Percentiles rank a stretch among this genome's conserved stretches.
phyloP scores from a whole-genome alignment of 306 rosid genomes.

The Acacia confusa region DNA sequence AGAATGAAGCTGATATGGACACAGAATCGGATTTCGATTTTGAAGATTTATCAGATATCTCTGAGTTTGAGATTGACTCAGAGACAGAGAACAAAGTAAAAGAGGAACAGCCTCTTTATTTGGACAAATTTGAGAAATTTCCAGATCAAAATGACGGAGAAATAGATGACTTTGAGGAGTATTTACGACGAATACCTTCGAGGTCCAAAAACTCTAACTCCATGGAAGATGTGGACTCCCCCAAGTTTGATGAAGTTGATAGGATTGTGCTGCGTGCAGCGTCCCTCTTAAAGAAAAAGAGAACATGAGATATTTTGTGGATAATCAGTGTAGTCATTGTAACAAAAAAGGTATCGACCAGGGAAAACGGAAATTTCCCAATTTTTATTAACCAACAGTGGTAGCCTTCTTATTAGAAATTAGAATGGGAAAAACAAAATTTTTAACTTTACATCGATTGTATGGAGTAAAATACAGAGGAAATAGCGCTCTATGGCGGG shows the following conservation, averaged over 20 bases:
- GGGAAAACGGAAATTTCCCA: neutral
- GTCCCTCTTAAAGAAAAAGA: constrained; percentile 64
- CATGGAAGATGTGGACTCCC: constrained; percentile 34
- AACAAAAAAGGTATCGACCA: neutral
- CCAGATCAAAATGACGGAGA: constrained; percentile 47
- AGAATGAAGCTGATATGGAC: constrained; percentile 50
- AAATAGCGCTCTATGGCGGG: neutral
- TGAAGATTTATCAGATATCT: constrained; percentile 73
- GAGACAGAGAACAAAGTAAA: constrained; percentile 45
- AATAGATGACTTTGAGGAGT: constrained; percentile 67
- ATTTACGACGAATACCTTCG: constrained; percentile 61
- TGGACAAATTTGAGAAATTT: constrained; percentile 75
- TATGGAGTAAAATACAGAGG: neutral
- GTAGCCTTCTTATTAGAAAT: neutral
- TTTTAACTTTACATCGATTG: neutral
- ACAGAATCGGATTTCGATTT: constrained; percentile 53
- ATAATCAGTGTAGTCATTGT: neutral
- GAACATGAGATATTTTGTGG: constrained; percentile 38
- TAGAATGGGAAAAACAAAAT: neutral
- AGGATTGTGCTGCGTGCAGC: constrained; percentile 69
- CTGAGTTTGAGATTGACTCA: constrained; percentile 58
- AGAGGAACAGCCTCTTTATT: constrained; percentile 63
- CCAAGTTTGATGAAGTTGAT: constrained; percentile 82
- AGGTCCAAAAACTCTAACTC: constrained; percentile 44
- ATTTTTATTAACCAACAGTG: neutral